These are phyloP conservation scores for Claviceps capensis DNA, from an alignment of 2,329 filamentous ascomycete species.

Conservation along the genomic window DNA sequence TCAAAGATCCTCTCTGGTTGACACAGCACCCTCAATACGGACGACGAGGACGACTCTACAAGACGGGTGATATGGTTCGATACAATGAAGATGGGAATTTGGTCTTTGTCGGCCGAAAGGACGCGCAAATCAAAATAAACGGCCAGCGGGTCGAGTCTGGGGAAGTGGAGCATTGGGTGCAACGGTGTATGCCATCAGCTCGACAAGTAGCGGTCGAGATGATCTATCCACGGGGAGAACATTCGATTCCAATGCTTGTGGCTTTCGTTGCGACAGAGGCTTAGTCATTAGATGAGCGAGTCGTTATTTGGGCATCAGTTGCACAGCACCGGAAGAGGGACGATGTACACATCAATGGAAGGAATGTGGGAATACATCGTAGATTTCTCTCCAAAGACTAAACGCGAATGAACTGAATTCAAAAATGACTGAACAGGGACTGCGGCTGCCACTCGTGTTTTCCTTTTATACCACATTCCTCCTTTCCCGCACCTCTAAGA, in stretches of 20 bases:
- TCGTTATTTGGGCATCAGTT: no score
- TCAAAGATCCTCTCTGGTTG: background rate
- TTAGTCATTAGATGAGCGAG: background rate
- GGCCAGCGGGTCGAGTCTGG: constrained; percentile 14
- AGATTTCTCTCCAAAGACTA: no score
- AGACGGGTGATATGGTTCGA: constrained; percentile 12
- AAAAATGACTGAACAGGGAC: no score
- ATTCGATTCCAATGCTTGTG: background rate
- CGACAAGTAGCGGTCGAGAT: background rate
- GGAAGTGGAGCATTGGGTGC: constrained; percentile 7
- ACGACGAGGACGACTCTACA: constrained; percentile 6
- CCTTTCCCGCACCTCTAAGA: no score
- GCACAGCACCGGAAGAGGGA: no score
- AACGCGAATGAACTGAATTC: no score
- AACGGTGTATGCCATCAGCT: background rate
- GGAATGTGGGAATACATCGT: no score
- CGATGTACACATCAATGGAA: no score
- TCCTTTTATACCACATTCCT: no score
- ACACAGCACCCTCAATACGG: background rate
- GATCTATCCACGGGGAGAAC: background rate
- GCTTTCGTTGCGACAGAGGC: background rate
- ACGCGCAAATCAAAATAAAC: constrained; percentile 13
- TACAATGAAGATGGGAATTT: constrained; percentile 9
- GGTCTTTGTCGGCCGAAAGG: constrained; percentile 13
- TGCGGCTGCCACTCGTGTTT: no score